A percentile compares a stretch with the other conserved stretches of the same genome.
These are phyloP conservation scores for Nemania bipapillata DNA, from an alignment of 2,329 filamentous ascomycete species.

Conservation along the genomic window DNA sequence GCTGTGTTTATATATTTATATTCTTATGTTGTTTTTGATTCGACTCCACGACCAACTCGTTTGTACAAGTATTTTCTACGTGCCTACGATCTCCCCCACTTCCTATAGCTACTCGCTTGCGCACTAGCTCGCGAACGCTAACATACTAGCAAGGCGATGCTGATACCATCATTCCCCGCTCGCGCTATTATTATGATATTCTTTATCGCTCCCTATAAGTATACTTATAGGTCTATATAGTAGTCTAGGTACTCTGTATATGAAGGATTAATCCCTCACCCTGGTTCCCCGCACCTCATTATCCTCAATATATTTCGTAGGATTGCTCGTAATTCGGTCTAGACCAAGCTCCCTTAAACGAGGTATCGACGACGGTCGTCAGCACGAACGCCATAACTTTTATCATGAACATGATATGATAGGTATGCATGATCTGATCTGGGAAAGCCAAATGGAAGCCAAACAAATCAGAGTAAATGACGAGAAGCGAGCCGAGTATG, in stretches of 20 bases:
- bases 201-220: no score
- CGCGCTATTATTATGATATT: no score
- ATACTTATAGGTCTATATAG: no score
- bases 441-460: background rate
- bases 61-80: no score
- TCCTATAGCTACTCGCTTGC: no score
- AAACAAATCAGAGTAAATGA: background rate
- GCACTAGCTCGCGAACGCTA: no score
- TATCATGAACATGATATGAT: conserved; percentile 3
- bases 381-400: background rate
- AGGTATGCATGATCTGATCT: conserved; percentile 1
- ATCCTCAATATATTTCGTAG: background rate
- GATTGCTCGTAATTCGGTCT: background rate
- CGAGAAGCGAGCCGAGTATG: background rate
- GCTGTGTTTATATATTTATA: no score
- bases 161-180: no score
- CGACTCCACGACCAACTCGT: no score
- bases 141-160: no score
- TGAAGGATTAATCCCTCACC: background rate
- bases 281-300: background rate
- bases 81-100: no score
- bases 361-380: background rate
- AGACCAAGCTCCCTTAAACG: background rate
- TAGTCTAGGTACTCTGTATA: background rate
- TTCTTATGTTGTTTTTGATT: no score